Evolutionary conservation across 192 early-diverging fungal genomes (phyloP).

Genomic region (Entomortierella parvispora): DNA sequence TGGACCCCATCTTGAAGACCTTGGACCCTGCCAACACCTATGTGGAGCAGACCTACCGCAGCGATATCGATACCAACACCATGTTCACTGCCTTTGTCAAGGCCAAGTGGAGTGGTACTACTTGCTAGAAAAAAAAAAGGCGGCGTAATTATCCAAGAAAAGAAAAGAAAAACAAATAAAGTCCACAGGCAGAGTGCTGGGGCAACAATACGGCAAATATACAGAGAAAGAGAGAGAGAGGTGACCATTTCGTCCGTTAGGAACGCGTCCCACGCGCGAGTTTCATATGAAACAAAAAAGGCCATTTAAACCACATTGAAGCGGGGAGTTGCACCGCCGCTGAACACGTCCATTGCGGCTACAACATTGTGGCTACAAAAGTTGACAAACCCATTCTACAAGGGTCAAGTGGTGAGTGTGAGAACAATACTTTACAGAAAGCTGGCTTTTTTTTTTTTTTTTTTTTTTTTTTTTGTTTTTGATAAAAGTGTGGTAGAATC

Average conservation of each 20-base stretch:
- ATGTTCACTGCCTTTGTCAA: slow-evolving; percentile 47
- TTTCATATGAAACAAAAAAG: slow-evolving; percentile 5
- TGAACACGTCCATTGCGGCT: no score
- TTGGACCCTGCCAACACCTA: slow-evolving; percentile 40
- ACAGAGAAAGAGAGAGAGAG: neutral
- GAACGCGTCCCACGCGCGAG: no score
- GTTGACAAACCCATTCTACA: no score
- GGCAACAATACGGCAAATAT: neutral
- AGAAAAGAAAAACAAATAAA: neutral
- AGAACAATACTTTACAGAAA: neutral
- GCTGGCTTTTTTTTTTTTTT: neutral
- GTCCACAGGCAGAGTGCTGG: neutral
- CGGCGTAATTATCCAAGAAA: neutral
- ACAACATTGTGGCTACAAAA: no score
- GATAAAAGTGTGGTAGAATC: no score
- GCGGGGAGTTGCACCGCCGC: no score
- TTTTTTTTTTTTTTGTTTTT: neutral
- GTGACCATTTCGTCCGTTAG: no score
- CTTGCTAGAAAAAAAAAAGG: slow-evolving; percentile 31
- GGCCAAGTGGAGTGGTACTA: slow-evolving; percentile 44
- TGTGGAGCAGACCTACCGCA: slow-evolving; percentile 15
- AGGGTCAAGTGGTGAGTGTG: no score
- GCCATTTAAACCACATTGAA: no score
- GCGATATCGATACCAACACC: slow-evolving; percentile 34
- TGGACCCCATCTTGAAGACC: slow-evolving; percentile 39